Percentiles rank a stretch among this genome's conserved stretches.
phyloP scores from a whole-genome alignment of 768 basidiomycete species.

The Strobilomyces dryophilus region DNA sequence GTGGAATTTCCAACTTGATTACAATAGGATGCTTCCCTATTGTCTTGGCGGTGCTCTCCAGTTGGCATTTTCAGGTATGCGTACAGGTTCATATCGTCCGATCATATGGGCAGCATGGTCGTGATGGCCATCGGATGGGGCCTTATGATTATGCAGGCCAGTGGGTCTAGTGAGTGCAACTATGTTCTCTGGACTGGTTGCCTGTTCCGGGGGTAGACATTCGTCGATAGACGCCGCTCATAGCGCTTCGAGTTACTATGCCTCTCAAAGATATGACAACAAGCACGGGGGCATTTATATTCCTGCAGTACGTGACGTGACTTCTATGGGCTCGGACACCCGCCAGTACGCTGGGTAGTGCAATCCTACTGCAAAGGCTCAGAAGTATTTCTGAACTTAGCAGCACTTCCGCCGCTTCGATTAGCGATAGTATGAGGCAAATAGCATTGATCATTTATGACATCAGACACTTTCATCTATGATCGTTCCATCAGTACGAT shows the following conservation, averaged over 20 bases:
- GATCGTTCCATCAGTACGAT: slow-evolving; percentile 35
- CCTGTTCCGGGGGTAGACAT: slow-evolving; percentile 29
- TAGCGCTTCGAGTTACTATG: slow-evolving; percentile 42
- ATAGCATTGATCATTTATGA: slow-evolving; percentile 38
- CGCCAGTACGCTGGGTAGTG: slow-evolving; percentile 62
- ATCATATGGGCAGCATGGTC: slow-evolving; percentile 29
- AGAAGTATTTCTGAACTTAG: slow-evolving; percentile 14
- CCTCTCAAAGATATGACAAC: slow-evolving; percentile 43
- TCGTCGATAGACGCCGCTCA: slow-evolving; percentile 25
- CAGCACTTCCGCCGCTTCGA: slow-evolving; percentile 39
- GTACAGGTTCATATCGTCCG: slow-evolving; percentile 29
- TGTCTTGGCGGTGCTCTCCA: slow-evolving; percentile 23
- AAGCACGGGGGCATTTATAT: slow-evolving; percentile 33
- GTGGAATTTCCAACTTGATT: neutral
- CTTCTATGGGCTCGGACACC: neutral
- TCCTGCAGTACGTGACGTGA: slow-evolving; percentile 26
- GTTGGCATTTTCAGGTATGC: slow-evolving; percentile 22
- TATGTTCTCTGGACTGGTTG: slow-evolving; percentile 26
- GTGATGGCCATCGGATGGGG: slow-evolving; percentile 34
- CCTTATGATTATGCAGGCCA: slow-evolving; percentile 35
- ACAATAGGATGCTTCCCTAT: slow-evolving; percentile 34
- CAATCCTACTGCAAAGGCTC: slow-evolving; percentile 35
- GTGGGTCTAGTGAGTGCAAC: slow-evolving; percentile 27
- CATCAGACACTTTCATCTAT: too few relatives aligned
- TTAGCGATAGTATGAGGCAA: slow-evolving; percentile 45